Conservation (phyloP, 208 protist species). For the Leishmania lainsoni region DNA sequence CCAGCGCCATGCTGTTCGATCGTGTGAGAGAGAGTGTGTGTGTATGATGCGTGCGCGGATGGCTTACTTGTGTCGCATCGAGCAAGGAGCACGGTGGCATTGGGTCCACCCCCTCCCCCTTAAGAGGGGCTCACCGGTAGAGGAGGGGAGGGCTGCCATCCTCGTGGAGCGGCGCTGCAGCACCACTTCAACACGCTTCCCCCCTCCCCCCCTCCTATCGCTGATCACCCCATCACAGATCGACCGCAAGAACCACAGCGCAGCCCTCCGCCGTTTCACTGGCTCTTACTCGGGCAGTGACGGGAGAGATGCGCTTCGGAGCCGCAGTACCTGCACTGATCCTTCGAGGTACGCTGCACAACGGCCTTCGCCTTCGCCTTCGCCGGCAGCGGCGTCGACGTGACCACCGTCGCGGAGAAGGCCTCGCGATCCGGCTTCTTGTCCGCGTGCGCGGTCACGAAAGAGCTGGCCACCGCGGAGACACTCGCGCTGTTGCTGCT, state of each 20-base stretch:
- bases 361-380: neutral
- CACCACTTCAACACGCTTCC: neutral
- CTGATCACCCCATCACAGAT: neutral
- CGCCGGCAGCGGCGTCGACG: neutral
- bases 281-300: constrained; percentile 69
- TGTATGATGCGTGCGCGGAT: neutral
- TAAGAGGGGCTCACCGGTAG: neutral
- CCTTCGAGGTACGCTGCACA: constrained; percentile 59
- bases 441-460: neutral
- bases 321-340: constrained; percentile 82
- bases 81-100: neutral
- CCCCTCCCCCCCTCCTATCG: neutral
- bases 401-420: neutral
- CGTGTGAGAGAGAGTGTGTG: neutral
- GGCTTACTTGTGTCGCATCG: neutral
- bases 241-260: neutral
- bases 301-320: constrained; percentile 70
- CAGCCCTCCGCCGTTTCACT: neutral
- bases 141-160: neutral
- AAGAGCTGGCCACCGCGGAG: neutral
- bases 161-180: neutral
- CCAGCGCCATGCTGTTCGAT: neutral
- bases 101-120: too few species aligned
- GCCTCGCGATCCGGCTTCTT: neutral
- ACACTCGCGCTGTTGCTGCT: neutral